Evolutionary conservation across 2,329 filamentous ascomycete genomes (phyloP).

Genomic region (Didymella segeticola): DNA sequence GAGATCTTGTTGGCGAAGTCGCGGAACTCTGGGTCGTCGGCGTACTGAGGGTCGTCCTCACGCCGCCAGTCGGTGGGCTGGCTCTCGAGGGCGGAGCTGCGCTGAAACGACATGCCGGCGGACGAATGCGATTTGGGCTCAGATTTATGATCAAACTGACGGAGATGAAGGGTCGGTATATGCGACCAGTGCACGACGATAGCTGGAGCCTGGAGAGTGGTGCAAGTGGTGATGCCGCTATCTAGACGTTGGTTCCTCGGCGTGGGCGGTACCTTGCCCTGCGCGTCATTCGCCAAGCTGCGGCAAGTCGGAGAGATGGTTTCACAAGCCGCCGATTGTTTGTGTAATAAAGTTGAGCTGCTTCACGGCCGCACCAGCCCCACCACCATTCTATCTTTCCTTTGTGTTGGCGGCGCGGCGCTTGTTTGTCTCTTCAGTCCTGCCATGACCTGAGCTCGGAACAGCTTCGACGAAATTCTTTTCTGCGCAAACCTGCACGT

Average conservation of each 20-base stretch:
- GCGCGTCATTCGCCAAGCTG: conserved; percentile 19
- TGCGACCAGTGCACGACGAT: conserved; percentile 11
- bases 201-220: conserved; percentile 13
- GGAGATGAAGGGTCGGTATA: background rate
- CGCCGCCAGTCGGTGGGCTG: conserved; percentile 72
- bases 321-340: conserved; percentile 26
- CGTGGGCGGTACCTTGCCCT: conserved; percentile 25
- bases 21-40: conserved; percentile 92
- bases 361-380: conserved; percentile 13
- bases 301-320: conserved; percentile 23
- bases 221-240: conserved; percentile 23
- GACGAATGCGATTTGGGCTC: background rate
- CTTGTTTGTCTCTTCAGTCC: conserved; percentile 1
- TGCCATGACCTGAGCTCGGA: conserved; percentile 34
- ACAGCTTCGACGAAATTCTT: background rate
- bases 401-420: conserved; percentile 13
- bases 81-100: conserved; percentile 82
- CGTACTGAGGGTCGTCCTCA: conserved; percentile 75
- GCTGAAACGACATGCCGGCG: conserved; percentile 83
- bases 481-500: conserved; percentile 9
- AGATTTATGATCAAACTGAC: background rate
- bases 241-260: conserved; percentile 34
- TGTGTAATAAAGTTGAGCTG: conserved; percentile 35
- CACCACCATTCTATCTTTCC: conserved; percentile 16
- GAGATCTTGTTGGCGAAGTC: conserved; percentile 81